Conservation (phyloP, 2,329 filamentous ascomycete species). For the Harringtonia lauricola region DNA sequence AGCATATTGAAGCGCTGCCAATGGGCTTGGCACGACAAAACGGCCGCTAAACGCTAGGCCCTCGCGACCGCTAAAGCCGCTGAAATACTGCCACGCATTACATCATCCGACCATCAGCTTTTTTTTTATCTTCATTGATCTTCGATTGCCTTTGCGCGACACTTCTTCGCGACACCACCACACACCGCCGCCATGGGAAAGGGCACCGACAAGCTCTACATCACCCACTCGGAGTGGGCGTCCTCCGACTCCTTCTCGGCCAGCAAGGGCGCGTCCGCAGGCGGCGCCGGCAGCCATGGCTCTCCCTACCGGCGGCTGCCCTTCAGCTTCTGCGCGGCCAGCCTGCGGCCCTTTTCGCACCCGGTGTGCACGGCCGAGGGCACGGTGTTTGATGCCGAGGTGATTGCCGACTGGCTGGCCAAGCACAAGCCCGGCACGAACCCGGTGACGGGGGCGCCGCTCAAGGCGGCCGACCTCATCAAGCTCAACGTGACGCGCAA, state of each 20-base stretch:
- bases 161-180: background rate
- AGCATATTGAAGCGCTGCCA: too few species aligned
- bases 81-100: too few species aligned
- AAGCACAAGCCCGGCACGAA: slow-evolving; percentile 71
- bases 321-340: slow-evolving; percentile 96
- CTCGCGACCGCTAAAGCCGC: too few species aligned
- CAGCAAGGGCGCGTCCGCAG: slow-evolving; percentile 45
- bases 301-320: slow-evolving; percentile 71
- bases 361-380: slow-evolving; percentile 84
- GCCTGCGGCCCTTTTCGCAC: slow-evolving; percentile 87
- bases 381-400: slow-evolving; percentile 89
- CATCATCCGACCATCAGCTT: too few species aligned
- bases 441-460: slow-evolving; percentile 69
- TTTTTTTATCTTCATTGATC: too few species aligned
- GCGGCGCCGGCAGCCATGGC: slow-evolving; percentile 27
- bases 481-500: slow-evolving; percentile 89
- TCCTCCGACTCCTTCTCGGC: slow-evolving; percentile 82
- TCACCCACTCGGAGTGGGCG: slow-evolving; percentile 97
- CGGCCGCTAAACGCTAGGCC: too few species aligned
- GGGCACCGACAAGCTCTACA: slow-evolving; percentile 51
- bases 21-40: too few species aligned
- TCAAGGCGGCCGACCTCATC: slow-evolving; percentile 75
- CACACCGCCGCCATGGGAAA: slow-evolving; percentile 29
- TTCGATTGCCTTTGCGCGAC: background rate
- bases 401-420: slow-evolving; percentile 88